Percentiles rank a stretch among this genome's conserved stretches.
phyloP scores from a whole-genome alignment of 495 filamentous ascomycete species.

The Daldinia caldariorum region DNA sequence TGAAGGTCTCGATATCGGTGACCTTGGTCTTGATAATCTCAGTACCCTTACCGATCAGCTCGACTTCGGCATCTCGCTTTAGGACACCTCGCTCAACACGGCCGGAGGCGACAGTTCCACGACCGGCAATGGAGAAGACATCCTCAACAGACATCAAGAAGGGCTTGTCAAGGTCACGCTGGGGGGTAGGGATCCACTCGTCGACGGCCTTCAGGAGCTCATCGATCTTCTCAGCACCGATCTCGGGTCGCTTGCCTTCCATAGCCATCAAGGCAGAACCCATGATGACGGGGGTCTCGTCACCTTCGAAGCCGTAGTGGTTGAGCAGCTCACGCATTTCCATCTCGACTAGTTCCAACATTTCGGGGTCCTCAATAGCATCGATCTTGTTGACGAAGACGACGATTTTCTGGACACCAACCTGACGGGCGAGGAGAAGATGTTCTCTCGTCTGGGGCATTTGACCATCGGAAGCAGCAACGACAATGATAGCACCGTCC shows the following conservation, averaged over 20 bases:
- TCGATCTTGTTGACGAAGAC: constrained; percentile 99
- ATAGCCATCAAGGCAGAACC: constrained; percentile 96
- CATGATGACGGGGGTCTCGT: constrained; percentile 95
- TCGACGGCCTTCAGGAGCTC: constrained; percentile 90
- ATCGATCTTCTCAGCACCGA: constrained; percentile 86
- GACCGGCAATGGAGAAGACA: constrained; percentile 96
- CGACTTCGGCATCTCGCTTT: constrained; percentile 92
- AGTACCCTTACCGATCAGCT: constrained; percentile 84
- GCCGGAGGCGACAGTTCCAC: constrained; percentile 95
- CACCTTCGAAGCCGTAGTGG: constrained; percentile 95
- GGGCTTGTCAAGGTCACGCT: constrained; percentile 92
- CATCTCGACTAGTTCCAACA: constrained; percentile 99
- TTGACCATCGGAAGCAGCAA: constrained; percentile 97
- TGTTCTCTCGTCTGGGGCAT: constrained; percentile 99
- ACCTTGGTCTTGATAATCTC: constrained; percentile 95
- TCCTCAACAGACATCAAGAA: constrained; percentile 99
- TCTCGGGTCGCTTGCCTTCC: constrained; percentile 86
- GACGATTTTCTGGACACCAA: constrained; percentile 96
- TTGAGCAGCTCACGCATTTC: constrained; percentile 97
- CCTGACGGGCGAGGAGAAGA: constrained; percentile 95
- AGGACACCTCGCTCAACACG: constrained; percentile 95
- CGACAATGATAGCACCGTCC: constrained; percentile 98
- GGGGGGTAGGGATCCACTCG: constrained; percentile 92
- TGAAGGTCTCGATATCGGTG: constrained; percentile 99
- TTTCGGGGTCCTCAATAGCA: constrained; percentile 93